phyloP scores from a whole-genome alignment of 2,329 filamentous ascomycete species.

The Alternaria viburni region DNA sequence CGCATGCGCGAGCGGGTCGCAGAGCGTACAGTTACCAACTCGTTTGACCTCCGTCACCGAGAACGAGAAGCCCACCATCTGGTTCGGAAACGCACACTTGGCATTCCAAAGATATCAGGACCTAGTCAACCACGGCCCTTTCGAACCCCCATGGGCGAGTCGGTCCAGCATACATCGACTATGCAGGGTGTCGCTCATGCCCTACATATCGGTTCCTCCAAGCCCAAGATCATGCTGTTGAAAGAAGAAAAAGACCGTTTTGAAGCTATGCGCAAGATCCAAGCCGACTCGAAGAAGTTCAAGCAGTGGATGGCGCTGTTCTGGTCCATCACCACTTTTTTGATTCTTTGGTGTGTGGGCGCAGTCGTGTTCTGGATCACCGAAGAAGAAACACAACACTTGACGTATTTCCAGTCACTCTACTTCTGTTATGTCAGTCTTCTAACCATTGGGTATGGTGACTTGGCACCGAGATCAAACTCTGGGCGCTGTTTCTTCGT shows the following conservation, averaged over 20 bases:
- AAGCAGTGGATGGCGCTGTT: conserved; percentile 77
- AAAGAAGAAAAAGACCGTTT: conserved; percentile 71
- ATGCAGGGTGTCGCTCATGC: conserved; percentile 15
- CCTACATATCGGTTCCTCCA: conserved; percentile 24
- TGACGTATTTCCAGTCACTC: conserved; percentile 80
- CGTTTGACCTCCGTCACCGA: conserved; percentile 55
- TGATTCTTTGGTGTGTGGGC: conserved; percentile 79
- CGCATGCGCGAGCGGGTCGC: conserved; percentile 61
- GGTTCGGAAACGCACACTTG: conserved; percentile 23
- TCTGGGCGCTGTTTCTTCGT: conserved; percentile 86
- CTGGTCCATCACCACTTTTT: conserved; percentile 71
- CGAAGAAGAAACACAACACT: conserved; percentile 59
- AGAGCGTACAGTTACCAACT: conserved; percentile 60
- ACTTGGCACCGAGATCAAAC: conserved; percentile 77
- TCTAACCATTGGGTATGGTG: conserved; percentile 87
- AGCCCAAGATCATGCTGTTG: conserved; percentile 61
- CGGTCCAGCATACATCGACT: conserved; percentile 2
- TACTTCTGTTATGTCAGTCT: conserved; percentile 88
- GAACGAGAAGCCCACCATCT: conserved; percentile 34
- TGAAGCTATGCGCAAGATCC: conserved; percentile 80
- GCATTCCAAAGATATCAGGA: conserved; percentile 30
- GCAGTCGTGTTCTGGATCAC: conserved; percentile 75
- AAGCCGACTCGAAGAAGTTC: conserved; percentile 67
- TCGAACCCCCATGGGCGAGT: conserved; percentile 29
- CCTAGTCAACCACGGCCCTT: conserved; percentile 31